phyloP scores from a whole-genome alignment of 2,329 filamentous ascomycete genomes.

The Trichocomaceae sp. region DNA sequence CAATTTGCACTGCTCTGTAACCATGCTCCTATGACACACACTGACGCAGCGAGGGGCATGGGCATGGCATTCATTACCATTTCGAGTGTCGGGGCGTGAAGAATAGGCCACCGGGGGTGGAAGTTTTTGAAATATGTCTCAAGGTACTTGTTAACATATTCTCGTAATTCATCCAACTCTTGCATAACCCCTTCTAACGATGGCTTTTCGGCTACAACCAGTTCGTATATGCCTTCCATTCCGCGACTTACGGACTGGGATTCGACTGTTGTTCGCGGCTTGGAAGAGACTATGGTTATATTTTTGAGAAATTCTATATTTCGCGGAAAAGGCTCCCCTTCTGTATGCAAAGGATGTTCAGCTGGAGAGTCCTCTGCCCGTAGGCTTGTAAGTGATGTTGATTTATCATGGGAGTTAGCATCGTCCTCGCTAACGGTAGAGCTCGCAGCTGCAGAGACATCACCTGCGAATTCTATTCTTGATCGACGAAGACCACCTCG shows the following conservation, averaged over 20 bases:
- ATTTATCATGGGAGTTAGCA: not conserved
- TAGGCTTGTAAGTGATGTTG: not conserved
- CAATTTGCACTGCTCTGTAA: not conserved
- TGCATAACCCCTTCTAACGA: not conserved
- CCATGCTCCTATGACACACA: slow-evolving; percentile 10
- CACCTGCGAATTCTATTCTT: not conserved
- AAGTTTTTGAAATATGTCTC: slow-evolving; percentile 4
- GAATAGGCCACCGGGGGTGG: slow-evolving; percentile 7
- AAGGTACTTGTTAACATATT: not conserved
- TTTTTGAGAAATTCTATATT: slow-evolving; percentile 5
- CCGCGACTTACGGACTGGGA: not conserved
- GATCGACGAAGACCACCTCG: not conserved
- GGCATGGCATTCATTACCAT: slow-evolving; percentile 1
- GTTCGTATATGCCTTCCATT: slow-evolving; percentile 6
- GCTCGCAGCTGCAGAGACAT: not conserved
- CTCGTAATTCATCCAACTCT: not conserved
- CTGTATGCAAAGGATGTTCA: not conserved
- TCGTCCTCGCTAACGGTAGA: not conserved
- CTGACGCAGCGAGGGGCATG: slow-evolving; percentile 2
- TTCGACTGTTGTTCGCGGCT: not conserved
- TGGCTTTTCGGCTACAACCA: slow-evolving; percentile 1
- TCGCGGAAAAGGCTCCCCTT: not conserved
- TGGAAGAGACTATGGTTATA: slow-evolving; percentile 1
- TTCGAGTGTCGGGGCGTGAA: slow-evolving; percentile 2
- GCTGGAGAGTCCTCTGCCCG: not conserved